Base-by-base conservation (phyloP, 75 land plant species). In the Azolla pinnata region DNA sequence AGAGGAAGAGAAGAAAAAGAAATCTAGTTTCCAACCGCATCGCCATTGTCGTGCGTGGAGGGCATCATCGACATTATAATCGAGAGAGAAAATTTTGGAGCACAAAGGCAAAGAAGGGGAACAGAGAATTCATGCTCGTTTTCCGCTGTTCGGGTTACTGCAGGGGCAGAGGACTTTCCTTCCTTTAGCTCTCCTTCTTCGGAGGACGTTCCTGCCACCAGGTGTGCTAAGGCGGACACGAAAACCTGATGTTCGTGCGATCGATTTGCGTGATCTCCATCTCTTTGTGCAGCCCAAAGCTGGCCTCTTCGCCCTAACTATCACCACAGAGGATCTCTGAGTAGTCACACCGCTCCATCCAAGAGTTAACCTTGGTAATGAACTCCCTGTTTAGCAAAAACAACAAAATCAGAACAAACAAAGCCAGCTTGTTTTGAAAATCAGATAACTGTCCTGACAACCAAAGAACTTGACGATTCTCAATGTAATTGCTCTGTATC, bases 231-330 rank as follows among this genome's bases (percentile, higher is more conserved):
- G 80, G 9, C 95, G 67, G 17, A 68, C 60, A 8, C 96, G 80
- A 56, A 85, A 88, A 0, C 97, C 97, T 51, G 83, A 84, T 38
- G 83, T 81, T 35, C 97, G 72, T 53, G 97, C 97, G 14, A 80
- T 67, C 28, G 97, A 92, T 56, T 88, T 92, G 8, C 97, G 68
- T 10, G 96, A 88, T 61, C 90, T 84, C 16, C 66, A 77, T 58
- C 97, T 83, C 64, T 88, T 92, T 16, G 97, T 92, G 42, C 56
- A 76, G 65, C 87, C 83, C 35, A 82, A 73, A 12, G 72, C 66
- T 59, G 75, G 44, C 67, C 80, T 91, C 49, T 78, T 83, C 19
- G 96, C 90, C 45, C 80, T 74, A 44, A 88, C 97, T 34, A 65
- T 69, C 21, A 83, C 60, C n/a, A n/a, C 17, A 57, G 53, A 28